Conservation (phyloP, 2,329 filamentous ascomycete species). For the Fusarium domesticum region DNA sequence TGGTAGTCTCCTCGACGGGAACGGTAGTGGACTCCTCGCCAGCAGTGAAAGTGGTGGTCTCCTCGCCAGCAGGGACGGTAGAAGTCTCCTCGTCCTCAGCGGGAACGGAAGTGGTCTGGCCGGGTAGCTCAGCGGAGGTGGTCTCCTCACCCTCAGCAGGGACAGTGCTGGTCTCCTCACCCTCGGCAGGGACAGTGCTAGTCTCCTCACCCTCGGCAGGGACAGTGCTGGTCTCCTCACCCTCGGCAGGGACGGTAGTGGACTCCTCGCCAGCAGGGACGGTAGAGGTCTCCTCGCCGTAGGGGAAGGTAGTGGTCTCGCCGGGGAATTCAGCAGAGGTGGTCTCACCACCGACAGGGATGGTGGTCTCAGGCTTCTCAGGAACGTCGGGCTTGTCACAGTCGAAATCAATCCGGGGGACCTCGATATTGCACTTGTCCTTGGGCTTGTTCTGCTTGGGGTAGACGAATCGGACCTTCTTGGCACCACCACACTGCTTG, state of each 20-base stretch:
- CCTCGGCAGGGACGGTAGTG: constrained; percentile 22
- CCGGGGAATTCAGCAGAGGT: constrained; percentile 12
- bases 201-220: constrained; percentile 8
- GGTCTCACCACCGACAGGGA: constrained; percentile 1
- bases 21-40: constrained; percentile 3
- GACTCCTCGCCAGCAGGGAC: constrained; percentile 24
- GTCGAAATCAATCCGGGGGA: constrained; percentile 74
- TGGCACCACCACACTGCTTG: constrained; percentile 89
- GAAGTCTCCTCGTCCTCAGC: constrained; percentile 6
- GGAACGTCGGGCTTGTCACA: constrained; percentile 46
- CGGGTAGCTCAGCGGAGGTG: constrained; percentile 2
- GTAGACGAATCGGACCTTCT: constrained; percentile 70
- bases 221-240: constrained; percentile 16
- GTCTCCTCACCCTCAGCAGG: constrained; percentile 17
- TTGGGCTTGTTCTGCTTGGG: constrained; percentile 55
- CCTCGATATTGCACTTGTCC: constrained; percentile 64
- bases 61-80: background rate
- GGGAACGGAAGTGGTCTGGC: constrained; percentile 4
- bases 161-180: constrained; percentile 11
- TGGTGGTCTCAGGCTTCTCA: constrained; percentile 17
- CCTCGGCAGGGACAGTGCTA: constrained; percentile 5
- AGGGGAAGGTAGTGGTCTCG: constrained; percentile 17
- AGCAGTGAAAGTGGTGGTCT: constrained; percentile 13
- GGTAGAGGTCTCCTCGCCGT: constrained; percentile 18
- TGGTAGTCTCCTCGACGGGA: constrained; percentile 11